These are phyloP conservation scores for Spinacia oleracea DNA, from an alignment of 179 eudicot species.

Conservation along the genomic window DNA sequence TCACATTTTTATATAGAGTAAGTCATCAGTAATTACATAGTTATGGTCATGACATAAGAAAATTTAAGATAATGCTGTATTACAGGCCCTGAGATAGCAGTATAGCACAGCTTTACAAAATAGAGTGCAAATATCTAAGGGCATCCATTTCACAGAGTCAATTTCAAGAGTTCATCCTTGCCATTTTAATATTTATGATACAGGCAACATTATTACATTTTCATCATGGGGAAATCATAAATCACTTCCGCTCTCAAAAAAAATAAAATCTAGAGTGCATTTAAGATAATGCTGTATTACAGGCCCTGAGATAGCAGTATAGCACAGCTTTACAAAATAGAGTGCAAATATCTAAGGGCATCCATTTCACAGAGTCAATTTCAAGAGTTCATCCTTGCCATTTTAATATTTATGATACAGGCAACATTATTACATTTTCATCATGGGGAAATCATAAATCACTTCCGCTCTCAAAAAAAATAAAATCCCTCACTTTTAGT, in stretches of 20 bases:
- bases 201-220: background rate
- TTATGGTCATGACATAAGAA: background rate
- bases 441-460: background rate
- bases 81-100: background rate
- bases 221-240: background rate
- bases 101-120: background rate
- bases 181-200: background rate
- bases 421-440: background rate
- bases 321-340: background rate
- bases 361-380: background rate
- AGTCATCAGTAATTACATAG: background rate
- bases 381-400: background rate
- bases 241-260: too few relatives aligned
- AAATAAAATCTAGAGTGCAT: too few relatives aligned
- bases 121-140: background rate
- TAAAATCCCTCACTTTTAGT: background rate
- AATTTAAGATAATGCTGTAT: background rate
- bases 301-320: background rate
- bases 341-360: background rate
- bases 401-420: background rate
- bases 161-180: background rate
- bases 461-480: background rate
- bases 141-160: background rate
- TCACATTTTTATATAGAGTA: too few relatives aligned
- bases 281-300: background rate